phyloP scores from a whole-genome alignment of 805 yeast species.

The Metschnikowia aberdeeniae region DNA sequence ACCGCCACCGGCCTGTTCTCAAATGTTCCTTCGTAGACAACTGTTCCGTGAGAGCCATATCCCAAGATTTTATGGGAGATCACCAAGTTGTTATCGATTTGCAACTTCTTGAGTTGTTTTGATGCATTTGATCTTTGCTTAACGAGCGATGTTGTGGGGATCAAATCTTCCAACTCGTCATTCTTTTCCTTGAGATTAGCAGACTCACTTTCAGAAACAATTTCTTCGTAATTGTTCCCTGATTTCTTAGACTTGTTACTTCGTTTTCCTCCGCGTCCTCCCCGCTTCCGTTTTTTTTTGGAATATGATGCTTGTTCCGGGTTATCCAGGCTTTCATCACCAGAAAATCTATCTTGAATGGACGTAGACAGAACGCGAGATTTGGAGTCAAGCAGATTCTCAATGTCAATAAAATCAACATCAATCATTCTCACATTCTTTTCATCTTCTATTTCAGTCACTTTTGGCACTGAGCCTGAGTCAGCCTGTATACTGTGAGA shows the following conservation, averaged over 20 bases:
- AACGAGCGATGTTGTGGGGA: constrained; percentile 25
- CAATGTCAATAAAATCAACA: background rate
- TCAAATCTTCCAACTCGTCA: constrained; percentile 11
- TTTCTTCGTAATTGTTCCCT: constrained; percentile 30
- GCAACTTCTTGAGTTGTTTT: constrained; percentile 27
- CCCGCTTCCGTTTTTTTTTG: constrained; percentile 71
- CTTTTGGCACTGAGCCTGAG: background rate
- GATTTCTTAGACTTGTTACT: constrained; percentile 28
- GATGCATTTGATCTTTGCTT: constrained; percentile 18
- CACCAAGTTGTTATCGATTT: constrained; percentile 47
- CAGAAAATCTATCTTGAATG: background rate
- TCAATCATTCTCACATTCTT: background rate
- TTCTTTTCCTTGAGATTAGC: constrained; percentile 4
- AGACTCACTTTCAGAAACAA: constrained; percentile 4
- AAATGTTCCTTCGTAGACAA: constrained; percentile 85
- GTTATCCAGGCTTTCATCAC: constrained; percentile 8
- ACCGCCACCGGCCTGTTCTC: constrained; percentile 95
- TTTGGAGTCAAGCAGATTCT: background rate
- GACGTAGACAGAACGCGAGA: background rate
- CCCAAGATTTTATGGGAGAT: constrained; percentile 80
- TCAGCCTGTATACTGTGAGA: background rate
- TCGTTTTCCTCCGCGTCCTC: constrained; percentile 78
- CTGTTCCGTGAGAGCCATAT: constrained; percentile 95
- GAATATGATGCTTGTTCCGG: constrained; percentile 16
- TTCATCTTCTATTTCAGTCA: background rate